Percentiles rank a stretch among this genome's conserved stretches.
Conservation (phyloP, 2,329 filamentous ascomycete species). For the Fusarium chlamydosporum region DNA sequence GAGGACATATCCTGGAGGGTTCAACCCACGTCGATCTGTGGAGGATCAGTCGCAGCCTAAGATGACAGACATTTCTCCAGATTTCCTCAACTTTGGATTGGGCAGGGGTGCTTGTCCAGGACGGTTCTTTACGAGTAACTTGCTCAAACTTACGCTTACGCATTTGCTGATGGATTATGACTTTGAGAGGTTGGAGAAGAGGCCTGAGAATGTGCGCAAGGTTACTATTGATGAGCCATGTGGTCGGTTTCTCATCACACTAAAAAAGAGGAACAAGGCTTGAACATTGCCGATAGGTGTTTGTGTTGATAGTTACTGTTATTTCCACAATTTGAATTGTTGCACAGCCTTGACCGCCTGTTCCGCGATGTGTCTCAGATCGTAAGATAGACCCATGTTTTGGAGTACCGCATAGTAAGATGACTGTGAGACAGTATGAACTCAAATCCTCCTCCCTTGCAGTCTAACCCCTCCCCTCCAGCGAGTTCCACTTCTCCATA, state of each 20-base stretch:
- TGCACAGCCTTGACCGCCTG: too few species aligned
- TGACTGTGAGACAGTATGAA: too few species aligned
- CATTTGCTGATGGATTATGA: constrained; percentile 30
- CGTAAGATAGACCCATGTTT: too few species aligned
- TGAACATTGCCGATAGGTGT: neutral
- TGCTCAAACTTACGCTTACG: constrained; percentile 32
- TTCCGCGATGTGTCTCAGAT: too few species aligned
- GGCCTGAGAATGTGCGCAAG: constrained; percentile 30
- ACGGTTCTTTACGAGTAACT: constrained; percentile 32
- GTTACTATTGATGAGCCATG: constrained; percentile 33
- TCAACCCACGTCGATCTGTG: constrained; percentile 33
- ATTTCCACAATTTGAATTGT: too few species aligned
- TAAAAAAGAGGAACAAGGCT: constrained; percentile 19
- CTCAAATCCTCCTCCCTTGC: too few species aligned
- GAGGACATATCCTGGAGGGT: constrained; percentile 26
- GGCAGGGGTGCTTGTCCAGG: constrained; percentile 29
- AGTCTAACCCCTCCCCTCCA: too few species aligned
- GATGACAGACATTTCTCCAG: constrained; percentile 32
- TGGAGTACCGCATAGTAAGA: too few species aligned
- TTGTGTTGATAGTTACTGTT: too few species aligned
- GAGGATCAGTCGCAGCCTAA: constrained; percentile 23
- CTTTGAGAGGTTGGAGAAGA: constrained; percentile 23
- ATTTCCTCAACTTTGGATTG: constrained; percentile 33
- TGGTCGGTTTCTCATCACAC: constrained; percentile 18
- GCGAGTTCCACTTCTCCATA: too few species aligned